Percentiles rank a stretch among this genome's conserved stretches.
These are phyloP conservation scores for Colletotrichum orchidophilum DNA, from an alignment of 2,329 filamentous ascomycete species.

Conservation along the genomic window DNA sequence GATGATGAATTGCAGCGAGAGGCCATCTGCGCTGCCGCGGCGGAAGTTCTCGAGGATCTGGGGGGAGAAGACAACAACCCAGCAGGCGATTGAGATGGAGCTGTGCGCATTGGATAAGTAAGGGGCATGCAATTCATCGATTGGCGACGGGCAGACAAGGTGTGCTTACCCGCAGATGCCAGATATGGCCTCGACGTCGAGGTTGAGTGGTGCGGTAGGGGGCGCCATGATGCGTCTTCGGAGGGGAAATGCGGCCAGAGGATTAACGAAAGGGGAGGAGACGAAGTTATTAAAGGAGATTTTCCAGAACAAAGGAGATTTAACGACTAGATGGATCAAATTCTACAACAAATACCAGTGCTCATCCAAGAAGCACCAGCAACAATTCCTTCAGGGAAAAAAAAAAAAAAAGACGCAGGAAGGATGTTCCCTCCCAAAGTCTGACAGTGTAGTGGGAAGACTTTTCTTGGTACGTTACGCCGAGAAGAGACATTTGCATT, in stretches of 20 bases:
- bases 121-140: not conserved
- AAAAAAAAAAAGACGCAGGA: slow-evolving; percentile 2
- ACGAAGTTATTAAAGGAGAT: not conserved
- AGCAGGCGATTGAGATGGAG: slow-evolving; percentile 95
- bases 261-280: slow-evolving; percentile 4
- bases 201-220: slow-evolving; percentile 66
- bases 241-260: slow-evolving; percentile 15
- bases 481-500: slow-evolving; percentile 17
- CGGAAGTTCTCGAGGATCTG: slow-evolving; percentile 97
- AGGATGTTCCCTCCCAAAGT: slow-evolving; percentile 5
- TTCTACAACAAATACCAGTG: not conserved
- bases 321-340: not conserved
- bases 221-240: slow-evolving; percentile 58
- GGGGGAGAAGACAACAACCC: slow-evolving; percentile 97
- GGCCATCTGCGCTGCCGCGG: slow-evolving; percentile 82
- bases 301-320: not conserved
- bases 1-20: slow-evolving; percentile 91
- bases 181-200: slow-evolving; percentile 90
- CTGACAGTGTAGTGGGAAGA: slow-evolving; percentile 18
- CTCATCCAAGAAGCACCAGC: not conserved
- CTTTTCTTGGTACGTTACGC: slow-evolving; percentile 10
- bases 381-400: slow-evolving; percentile 3
- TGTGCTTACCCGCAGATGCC: slow-evolving; percentile 84
- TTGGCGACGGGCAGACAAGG: not conserved
- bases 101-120: slow-evolving; percentile 51